Evolutionary conservation across 768 basidiomycete species (phyloP), one percentile per base, ranked within the genome.

Genomic region (Rickenella mellea): DNA sequence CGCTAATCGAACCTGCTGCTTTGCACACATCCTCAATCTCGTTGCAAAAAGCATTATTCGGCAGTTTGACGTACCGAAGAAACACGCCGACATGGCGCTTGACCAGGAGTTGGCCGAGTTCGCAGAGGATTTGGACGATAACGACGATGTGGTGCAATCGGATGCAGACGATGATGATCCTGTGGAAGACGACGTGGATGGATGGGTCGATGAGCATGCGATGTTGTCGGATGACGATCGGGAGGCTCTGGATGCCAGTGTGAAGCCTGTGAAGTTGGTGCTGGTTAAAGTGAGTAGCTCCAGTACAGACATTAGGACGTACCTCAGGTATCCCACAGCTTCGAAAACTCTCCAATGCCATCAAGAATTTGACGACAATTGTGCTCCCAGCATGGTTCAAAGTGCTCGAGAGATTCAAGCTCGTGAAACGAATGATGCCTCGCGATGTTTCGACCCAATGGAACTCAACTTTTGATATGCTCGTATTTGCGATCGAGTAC

Each of bases 391-490:
- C 38, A 14, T 67, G 65, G 63, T 33, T 50, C 1, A 14, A 31
- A 0, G 43, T 33, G 5, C 33, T 62, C 0, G 9, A 48, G 2
- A 43, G 50, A 1, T 32, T 45, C 5, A 28, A 49, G 0, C 37
- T 62, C 2, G 7, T 33, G 1, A 8, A n/a, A 1, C 43, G 50
- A 2, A 52, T 57, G 12, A 62, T 69, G 48, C 66, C 66, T 1
- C 53, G 59, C 2, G 62, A 72, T 44, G 60, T 70, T 1, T 19
- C 42, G 2, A 68, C 65, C 0, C 45, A 56, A 0, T 69, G 65
- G 67, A 65, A 67, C 32, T 65, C 58, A 5, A 64, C 59, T 0
- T 64, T 49, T 29, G 52, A 65, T 38, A 67, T 70, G 65, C 45
- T 69, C 1, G 32, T 51, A 1, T 58, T 62, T 45, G 57, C 60